phyloP scores from a whole-genome alignment of 2,329 filamentous ascomycete genomes.

The Pseudogymnoascus sp. region DNA sequence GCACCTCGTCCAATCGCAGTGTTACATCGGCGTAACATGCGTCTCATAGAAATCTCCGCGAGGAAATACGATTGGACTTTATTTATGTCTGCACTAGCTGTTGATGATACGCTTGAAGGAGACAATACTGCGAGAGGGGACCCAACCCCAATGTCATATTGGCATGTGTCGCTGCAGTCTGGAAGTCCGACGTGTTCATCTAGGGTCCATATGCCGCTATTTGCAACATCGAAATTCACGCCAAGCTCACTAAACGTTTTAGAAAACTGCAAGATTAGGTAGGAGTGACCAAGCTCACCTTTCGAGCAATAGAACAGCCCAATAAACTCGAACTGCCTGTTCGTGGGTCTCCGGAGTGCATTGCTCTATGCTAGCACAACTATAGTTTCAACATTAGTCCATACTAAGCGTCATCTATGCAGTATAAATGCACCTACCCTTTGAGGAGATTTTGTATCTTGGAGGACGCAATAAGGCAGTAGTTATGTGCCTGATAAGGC shows the following conservation, averaged over 20 bases:
- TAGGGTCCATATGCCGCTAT: conserved; percentile 22
- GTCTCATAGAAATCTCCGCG: conserved; percentile 28
- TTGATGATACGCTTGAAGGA: not conserved
- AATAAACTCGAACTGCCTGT: conserved; percentile 18
- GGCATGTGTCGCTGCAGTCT: conserved; percentile 18
- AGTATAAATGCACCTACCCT: conserved; percentile 9
- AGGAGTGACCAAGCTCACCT: conserved; percentile 3
- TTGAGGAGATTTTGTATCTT: conserved; percentile 24
- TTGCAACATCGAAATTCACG: conserved; percentile 20
- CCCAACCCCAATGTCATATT: conserved; percentile 12
- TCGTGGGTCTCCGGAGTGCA: conserved; percentile 13
- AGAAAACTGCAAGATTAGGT: not conserved
- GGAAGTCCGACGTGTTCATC: conserved; percentile 20
- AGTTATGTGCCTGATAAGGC: conserved; percentile 24
- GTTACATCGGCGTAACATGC: conserved; percentile 26
- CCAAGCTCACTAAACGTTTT: conserved; percentile 16
- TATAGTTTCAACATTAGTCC: not conserved
- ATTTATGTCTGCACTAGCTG: not conserved
- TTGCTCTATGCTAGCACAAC: not conserved
- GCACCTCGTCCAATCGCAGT: conserved; percentile 18
- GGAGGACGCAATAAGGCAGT: conserved; percentile 21
- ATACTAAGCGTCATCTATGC: not conserved
- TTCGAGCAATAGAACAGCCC: conserved; percentile 21
- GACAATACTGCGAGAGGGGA: not conserved
- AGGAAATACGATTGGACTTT: conserved; percentile 21